Conservation (phyloP, 2,329 filamentous ascomycete genomes). For the Bretziella fagacearum region DNA sequence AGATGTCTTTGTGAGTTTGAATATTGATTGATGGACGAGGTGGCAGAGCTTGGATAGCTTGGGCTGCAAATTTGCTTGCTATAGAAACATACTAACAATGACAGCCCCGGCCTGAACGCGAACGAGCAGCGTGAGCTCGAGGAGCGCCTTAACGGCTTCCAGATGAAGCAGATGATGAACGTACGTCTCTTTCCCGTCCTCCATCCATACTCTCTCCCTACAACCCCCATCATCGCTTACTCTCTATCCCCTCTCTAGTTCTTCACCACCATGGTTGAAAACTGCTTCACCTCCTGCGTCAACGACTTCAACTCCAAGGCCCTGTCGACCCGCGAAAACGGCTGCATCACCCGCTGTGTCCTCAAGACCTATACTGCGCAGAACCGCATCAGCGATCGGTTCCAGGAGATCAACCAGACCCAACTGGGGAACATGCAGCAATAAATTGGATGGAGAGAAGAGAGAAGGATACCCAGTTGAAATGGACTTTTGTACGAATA, state of each 20-base stretch:
- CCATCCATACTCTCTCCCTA: neutral
- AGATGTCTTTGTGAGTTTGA: slow-evolving; percentile 15
- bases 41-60: neutral
- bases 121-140: slow-evolving; percentile 86
- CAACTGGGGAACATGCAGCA: slow-evolving; percentile 33
- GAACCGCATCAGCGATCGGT: slow-evolving; percentile 78
- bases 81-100: neutral
- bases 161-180: slow-evolving; percentile 98
- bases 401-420: slow-evolving; percentile 52
- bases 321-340: slow-evolving; percentile 69
- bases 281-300: slow-evolving; percentile 94
- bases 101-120: slow-evolving; percentile 16
- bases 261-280: slow-evolving; percentile 54
- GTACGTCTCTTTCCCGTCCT: slow-evolving; percentile 36
- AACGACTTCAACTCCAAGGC: slow-evolving; percentile 98
- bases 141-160: slow-evolving; percentile 87
- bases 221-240: neutral
- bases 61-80: too few species aligned
- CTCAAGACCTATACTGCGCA: slow-evolving; percentile 90
- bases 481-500: neutral
- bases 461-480: neutral
- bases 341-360: slow-evolving; percentile 86
- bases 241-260: slow-evolving; percentile 27
- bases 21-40: neutral
- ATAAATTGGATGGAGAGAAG: neutral